Base-by-base conservation (phyloP, 2,329 filamentous ascomycete genomes). In the Pseudocercospora cruenta region DNA sequence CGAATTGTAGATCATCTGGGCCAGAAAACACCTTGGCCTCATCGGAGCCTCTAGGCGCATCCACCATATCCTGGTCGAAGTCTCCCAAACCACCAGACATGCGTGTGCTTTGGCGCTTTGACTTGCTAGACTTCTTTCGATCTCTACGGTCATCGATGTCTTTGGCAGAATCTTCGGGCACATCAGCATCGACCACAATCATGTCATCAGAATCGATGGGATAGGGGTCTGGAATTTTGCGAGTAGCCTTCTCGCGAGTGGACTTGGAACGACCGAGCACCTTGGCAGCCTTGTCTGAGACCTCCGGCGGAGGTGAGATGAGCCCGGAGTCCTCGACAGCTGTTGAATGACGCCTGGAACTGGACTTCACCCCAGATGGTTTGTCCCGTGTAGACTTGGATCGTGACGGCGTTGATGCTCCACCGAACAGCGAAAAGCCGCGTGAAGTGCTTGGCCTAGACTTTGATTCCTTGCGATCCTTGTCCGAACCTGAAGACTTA, bases 261-360 rank as follows among this genome's bases (percentile, higher is more conserved):
- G 82, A 81, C 51, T 81, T 82, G 71, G 76, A 82, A 66, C 73
- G 69, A 71, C 81, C 93, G 87, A 95, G 87, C 60, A 94, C 80
- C 78, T 89, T 93, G 33, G 92, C 91, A 28, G 92, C 92, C 78
- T 96, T 96, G 54, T 88, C 85, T 7, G 89, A 85, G 75, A 92
- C 72, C 19, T 77, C 92, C 1, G 90, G 88, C 8, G 91, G 90
- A 3, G 92, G 91, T 21, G 91, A 92, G 54, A 87, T 84, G 67
- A 94, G 82, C 7, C 88, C 90, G 68, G 83, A 83, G 28, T 88
- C 85, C 61, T 92, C 91, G 16, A 90, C 79, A 0, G 75, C 77
- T 8, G 70, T 72, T 1, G 76, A 78, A 31, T 75, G 92, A 91
- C 68, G 89, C 86, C 61, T 91, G 90, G 61, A 88, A 60, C 66